Percentiles rank a stretch among this genome's conserved stretches.
Conservation (phyloP, 2,329 filamentous ascomycete genomes). For the Sarocladium oryzae region DNA sequence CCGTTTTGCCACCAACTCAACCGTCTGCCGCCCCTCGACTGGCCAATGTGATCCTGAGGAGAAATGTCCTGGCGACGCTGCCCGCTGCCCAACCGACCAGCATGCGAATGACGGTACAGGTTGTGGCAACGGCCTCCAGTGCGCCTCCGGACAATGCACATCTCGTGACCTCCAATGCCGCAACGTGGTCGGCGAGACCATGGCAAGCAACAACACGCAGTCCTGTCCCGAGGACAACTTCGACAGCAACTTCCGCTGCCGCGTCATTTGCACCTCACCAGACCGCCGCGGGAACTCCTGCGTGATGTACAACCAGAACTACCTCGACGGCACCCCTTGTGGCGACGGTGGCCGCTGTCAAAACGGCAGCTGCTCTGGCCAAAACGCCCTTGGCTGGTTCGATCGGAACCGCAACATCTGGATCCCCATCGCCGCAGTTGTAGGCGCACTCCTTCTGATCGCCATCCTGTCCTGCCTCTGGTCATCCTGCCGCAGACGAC, state of each 20-base stretch:
- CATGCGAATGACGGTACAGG: conserved; percentile 61
- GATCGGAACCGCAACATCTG: conserved; percentile 69
- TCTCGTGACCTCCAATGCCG: conserved; percentile 86
- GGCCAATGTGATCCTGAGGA: conserved; percentile 83
- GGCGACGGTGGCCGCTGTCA: conserved; percentile 70
- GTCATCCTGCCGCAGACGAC: conserved; percentile 28
- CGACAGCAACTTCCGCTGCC: conserved; percentile 64
- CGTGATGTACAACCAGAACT: conserved; percentile 78
- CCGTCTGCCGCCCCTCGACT: conserved; percentile 73
- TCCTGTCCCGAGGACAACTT: conserved; percentile 59
- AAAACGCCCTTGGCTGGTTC: conserved; percentile 67
- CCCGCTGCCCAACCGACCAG: conserved; percentile 67
- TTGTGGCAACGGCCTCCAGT: conserved; percentile 68
- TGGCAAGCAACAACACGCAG: conserved; percentile 67
- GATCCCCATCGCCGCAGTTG: conserved; percentile 67
- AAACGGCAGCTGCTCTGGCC: conserved; percentile 72
- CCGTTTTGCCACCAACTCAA: conserved; percentile 58
- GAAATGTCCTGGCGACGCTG: conserved; percentile 65
- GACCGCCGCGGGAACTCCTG: conserved; percentile 60
- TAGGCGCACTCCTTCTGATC: conserved; percentile 64
- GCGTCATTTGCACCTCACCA: conserved; percentile 68
- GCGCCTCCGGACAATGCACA: conserved; percentile 91
- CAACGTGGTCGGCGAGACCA: conserved; percentile 70
- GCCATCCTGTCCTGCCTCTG: conserved; percentile 61
- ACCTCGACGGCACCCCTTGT: conserved; percentile 85